These are phyloP conservation scores for Trichoderma atrobrunneum DNA, from an alignment of 2,329 filamentous ascomycete species.

Conservation along the genomic window DNA sequence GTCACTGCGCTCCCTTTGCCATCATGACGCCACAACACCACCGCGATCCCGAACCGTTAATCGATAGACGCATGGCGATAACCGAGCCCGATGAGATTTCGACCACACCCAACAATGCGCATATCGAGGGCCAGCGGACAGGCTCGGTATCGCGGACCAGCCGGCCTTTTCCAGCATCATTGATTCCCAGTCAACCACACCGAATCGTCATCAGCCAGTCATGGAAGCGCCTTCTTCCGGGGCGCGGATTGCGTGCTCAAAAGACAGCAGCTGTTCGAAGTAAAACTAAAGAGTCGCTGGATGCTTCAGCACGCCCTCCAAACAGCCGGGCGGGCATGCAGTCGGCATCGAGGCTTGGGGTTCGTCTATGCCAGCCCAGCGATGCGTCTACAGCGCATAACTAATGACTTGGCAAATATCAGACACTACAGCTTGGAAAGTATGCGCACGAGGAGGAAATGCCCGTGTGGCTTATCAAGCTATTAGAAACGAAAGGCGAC, in stretches of 20 bases:
- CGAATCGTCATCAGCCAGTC: background rate
- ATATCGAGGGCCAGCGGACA: background rate
- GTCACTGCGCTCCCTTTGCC: background rate
- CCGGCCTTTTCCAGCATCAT: background rate
- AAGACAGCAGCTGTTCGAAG: background rate
- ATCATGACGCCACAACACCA: background rate
- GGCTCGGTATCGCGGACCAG: background rate
- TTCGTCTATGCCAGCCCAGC: background rate
- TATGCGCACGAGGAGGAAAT: constrained; percentile 72
- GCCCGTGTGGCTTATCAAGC: constrained; percentile 64
- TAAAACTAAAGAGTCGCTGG: background rate
- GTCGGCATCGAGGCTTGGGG: constrained; percentile 1
- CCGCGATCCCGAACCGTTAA: background rate
- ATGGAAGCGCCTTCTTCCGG: constrained; percentile 8
- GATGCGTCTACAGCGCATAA: background rate
- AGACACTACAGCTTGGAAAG: constrained; percentile 65
- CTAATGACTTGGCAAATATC: background rate
- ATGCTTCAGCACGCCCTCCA: background rate
- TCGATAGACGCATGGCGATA: background rate
- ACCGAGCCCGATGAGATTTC: background rate
- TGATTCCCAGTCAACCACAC: background rate
- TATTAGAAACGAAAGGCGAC: constrained; percentile 60
- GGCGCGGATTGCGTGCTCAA: background rate
- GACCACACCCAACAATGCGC: background rate
- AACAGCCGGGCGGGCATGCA: background rate